Percentiles rank a stretch among this genome's conserved stretches.
Conservation (phyloP, 345 rosid genomes). For the Dimocarpus longan region DNA sequence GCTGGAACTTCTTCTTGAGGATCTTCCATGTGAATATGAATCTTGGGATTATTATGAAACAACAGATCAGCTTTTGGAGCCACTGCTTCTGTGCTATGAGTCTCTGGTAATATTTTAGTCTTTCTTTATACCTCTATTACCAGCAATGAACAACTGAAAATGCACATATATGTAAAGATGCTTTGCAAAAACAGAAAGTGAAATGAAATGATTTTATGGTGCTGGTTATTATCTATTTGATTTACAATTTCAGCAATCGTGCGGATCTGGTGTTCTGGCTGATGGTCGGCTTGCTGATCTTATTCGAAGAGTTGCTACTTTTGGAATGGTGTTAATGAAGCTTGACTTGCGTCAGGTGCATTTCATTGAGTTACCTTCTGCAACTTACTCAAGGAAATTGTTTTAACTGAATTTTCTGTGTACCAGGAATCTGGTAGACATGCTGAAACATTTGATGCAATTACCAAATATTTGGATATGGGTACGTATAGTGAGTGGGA, state of each 20-base stretch:
- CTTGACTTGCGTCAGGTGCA: constrained; percentile 96
- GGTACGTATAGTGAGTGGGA: constrained; percentile 96
- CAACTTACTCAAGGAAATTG: not conserved
- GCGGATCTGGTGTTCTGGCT: constrained; percentile 86
- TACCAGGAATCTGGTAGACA: constrained; percentile 91
- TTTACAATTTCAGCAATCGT: constrained; percentile 62
- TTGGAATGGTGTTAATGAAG: constrained; percentile 93
- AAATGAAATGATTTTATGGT: not conserved
- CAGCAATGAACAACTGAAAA: not conserved
- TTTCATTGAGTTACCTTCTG: constrained; percentile 15
- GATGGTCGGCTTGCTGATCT: constrained; percentile 94
- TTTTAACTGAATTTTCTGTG: constrained; percentile 25
- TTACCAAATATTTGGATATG: constrained; percentile 87
- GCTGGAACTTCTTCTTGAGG: constrained; percentile 88
- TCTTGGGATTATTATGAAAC: constrained; percentile 80
- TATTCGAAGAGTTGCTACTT: constrained; percentile 85
- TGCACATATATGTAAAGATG: not conserved
- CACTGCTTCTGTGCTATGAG: constrained; percentile 82
- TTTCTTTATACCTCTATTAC: not conserved
- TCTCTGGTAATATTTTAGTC: constrained; percentile 58
- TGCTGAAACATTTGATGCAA: constrained; percentile 80
- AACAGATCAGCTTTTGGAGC: constrained; percentile 78
- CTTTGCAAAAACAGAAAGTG: not conserved
- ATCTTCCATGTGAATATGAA: constrained; percentile 89
- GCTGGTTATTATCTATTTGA: constrained; percentile 5